Evolutionary conservation across 371 early-diverging fungal genomes (phyloP).

Genomic region (Dinochytrium kinnereticum): DNA sequence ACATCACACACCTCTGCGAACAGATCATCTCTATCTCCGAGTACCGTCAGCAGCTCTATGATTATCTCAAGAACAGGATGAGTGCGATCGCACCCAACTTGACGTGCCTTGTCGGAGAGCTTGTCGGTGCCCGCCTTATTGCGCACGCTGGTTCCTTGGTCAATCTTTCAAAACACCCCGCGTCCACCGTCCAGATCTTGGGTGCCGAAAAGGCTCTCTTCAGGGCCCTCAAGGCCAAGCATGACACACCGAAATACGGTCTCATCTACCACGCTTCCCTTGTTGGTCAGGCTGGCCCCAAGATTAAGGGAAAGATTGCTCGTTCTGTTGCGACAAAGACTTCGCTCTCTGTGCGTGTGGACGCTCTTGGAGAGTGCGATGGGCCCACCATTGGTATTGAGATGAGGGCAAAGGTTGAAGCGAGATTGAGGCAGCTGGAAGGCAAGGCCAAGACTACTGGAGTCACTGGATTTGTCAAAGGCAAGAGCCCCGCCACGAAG

Average conservation of each 20-base stretch:
- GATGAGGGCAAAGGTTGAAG: constrained; percentile 84
- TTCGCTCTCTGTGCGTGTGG: constrained; percentile 90
- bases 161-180: constrained; percentile 95
- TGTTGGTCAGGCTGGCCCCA: constrained; percentile 92
- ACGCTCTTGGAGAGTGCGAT: constrained; percentile 85
- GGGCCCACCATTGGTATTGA: constrained; percentile 83
- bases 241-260: constrained; percentile 99
- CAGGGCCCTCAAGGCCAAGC: constrained; percentile 97
- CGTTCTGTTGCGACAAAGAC: constrained; percentile 96
- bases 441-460: constrained; percentile 90
- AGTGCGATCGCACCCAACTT: constrained; percentile 96
- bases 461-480: constrained; percentile 68
- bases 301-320: constrained; percentile 98
- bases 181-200: constrained; percentile 97
- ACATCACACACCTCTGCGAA: constrained; percentile 91
- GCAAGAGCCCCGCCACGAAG: constrained; percentile 61
- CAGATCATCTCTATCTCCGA: constrained; percentile 90
- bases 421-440: constrained; percentile 87
- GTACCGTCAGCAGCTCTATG: constrained; percentile 87
- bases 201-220: constrained; percentile 99
- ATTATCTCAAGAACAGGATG: constrained; percentile 94
- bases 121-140: constrained; percentile 94
- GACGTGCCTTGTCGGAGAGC: constrained; percentile 93
- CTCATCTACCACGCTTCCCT: constrained; percentile 94
- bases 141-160: constrained; percentile 95